Percentiles rank a stretch among this genome's conserved stretches.
Evolutionary conservation across 192 early-diverging fungal genomes (phyloP).

Genomic region (Backusella parvicylindrica): DNA sequence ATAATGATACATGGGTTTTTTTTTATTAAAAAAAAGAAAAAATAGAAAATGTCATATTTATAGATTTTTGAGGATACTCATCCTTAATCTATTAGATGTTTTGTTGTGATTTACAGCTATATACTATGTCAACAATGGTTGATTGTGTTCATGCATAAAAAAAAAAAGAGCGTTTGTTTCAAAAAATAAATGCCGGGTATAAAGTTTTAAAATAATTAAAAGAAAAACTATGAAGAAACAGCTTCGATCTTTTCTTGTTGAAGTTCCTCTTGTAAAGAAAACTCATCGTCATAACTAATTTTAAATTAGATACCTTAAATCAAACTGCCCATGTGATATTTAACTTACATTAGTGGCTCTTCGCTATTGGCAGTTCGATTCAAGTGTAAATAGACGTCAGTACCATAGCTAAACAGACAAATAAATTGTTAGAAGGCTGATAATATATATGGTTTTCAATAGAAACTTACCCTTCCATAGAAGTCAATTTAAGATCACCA

Average conservation of each 20-base stretch:
- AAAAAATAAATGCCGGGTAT: background rate
- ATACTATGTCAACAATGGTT: background rate
- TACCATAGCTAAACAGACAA: slow-evolving; percentile 58
- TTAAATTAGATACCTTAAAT: background rate
- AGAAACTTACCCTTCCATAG: slow-evolving; percentile 83
- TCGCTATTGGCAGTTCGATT: slow-evolving; percentile 85
- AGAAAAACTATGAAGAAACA: background rate
- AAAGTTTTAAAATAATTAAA: background rate
- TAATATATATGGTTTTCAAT: background rate
- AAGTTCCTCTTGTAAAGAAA: background rate
- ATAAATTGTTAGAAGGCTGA: background rate
- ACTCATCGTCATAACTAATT: background rate
- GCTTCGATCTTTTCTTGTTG: background rate
- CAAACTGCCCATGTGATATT: background rate
- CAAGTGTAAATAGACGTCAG: slow-evolving; percentile 93
- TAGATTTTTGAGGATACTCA: background rate
- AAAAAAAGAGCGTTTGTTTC: background rate
- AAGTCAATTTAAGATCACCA: slow-evolving; percentile 89
- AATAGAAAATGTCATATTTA: background rate
- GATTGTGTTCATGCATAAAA: background rate
- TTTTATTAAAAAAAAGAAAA: background rate
- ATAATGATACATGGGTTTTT: background rate
- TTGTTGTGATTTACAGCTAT: background rate
- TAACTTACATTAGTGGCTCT: slow-evolving; percentile 68
- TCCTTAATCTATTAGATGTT: background rate